phyloP scores from a whole-genome alignment of 768 basidiomycete genomes.

The Tylopilus felleus region DNA sequence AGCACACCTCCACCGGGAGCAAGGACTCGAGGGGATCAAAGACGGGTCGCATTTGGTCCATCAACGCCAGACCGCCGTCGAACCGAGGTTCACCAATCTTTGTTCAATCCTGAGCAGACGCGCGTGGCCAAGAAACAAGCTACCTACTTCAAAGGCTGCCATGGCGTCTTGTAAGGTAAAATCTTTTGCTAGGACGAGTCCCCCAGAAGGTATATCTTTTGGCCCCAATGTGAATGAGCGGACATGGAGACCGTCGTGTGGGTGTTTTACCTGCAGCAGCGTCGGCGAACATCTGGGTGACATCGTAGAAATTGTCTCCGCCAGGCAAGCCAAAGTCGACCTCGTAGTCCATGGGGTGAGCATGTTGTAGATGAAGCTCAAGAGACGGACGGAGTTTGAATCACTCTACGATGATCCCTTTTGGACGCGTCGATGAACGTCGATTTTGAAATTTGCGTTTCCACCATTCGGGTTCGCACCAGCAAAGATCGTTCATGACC shows the following conservation, averaged over 20 bases:
- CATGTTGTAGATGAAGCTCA: constrained; percentile 3
- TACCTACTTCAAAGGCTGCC: constrained; percentile 81
- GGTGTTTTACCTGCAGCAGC: constrained; percentile 57
- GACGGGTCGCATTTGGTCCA: constrained; percentile 39
- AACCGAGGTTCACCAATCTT: constrained; percentile 90
- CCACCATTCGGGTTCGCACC: too few species aligned
- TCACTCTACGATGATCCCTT: constrained; percentile 15
- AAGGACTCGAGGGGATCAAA: constrained; percentile 67
- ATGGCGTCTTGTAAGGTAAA: constrained; percentile 87
- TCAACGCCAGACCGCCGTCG: constrained; percentile 68
- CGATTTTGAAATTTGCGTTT: too few species aligned
- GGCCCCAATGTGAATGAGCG: constrained; percentile 18
- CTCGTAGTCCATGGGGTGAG: constrained; percentile 19
- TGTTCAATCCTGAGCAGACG: constrained; percentile 30
- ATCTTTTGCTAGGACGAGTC: constrained; percentile 61
- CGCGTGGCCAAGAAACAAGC: constrained; percentile 1
- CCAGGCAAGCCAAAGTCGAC: constrained; percentile 43
- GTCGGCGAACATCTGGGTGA: constrained; percentile 55
- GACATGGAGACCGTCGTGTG: neutral
- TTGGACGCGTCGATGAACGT: too few species aligned
- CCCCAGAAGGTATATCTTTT: constrained; percentile 60
- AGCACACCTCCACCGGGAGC: constrained; percentile 79
- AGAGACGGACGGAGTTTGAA: constrained; percentile 32
- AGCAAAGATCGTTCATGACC: too few species aligned
- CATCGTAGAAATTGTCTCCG: constrained; percentile 59